Evolutionary conservation across 306 rosid species (phyloP).

Genomic region (Malus asiatica): DNA sequence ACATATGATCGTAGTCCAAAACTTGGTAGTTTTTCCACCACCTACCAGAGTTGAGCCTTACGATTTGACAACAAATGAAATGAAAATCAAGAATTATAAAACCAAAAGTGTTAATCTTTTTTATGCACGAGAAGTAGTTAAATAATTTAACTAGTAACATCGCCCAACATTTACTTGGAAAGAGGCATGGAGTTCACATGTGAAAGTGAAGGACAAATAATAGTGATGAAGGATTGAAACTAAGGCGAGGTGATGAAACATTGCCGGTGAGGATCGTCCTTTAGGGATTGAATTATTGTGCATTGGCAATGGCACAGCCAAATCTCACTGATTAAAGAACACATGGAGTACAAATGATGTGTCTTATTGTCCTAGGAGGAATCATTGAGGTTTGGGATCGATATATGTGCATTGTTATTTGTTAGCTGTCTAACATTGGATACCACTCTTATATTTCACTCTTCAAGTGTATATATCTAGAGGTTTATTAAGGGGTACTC

Average conservation of each 20-base stretch:
- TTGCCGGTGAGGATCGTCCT: neutral
- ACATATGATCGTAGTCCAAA: too few species aligned
- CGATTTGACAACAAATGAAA: neutral
- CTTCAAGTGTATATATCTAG: neutral
- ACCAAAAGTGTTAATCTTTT: too few species aligned
- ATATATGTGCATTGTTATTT: neutral
- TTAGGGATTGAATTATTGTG: constrained; percentile 9
- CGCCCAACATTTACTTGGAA: neutral
- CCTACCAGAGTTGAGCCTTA: neutral
- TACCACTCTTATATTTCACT: neutral
- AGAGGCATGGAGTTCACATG: neutral
- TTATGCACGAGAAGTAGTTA: too few species aligned
- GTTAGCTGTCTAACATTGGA: neutral
- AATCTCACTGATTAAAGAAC: neutral
- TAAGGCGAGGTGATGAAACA: constrained; percentile 4
- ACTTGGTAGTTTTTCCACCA: neutral
- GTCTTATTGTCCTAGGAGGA: neutral
- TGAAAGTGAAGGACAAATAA: neutral
- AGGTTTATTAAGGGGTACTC: neutral
- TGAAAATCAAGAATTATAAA: neutral
- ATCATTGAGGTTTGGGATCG: neutral
- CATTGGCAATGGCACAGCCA: neutral
- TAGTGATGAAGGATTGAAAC: constrained; percentile 7
- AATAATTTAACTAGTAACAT: too few species aligned
- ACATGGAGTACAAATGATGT: neutral